Conservation (phyloP, 108 stramenopile species). For the Cyclotella sp. region DNA sequence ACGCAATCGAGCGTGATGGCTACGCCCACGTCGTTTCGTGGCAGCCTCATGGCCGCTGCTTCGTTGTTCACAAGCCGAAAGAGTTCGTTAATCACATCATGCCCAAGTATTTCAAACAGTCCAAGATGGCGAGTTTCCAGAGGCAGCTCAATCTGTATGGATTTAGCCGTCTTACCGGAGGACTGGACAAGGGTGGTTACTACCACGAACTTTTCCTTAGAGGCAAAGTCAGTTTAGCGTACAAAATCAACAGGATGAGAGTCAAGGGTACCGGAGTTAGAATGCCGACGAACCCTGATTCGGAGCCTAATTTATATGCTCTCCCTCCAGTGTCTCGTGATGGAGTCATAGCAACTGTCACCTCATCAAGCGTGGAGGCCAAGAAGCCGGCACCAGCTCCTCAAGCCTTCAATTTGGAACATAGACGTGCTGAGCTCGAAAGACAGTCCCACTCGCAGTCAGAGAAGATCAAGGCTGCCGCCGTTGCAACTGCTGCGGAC, state of each 20-base stretch:
- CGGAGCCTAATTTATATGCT: conserved; percentile 82
- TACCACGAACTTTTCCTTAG: conserved; percentile 85
- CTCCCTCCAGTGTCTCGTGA: conserved; percentile 61
- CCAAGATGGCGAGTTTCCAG: conserved; percentile 90
- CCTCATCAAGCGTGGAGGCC: neutral
- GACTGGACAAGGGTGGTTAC: conserved; percentile 71
- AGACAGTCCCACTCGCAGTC: conserved; percentile 6
- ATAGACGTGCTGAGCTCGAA: conserved; percentile 7
- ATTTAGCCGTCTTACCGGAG: conserved; percentile 79
- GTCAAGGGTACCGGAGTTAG: conserved; percentile 86
- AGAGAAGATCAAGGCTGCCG: conserved; percentile 20
- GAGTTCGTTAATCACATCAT: conserved; percentile 81
- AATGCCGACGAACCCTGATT: conserved; percentile 75
- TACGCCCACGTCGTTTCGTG: conserved; percentile 77
- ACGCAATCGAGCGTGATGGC: conserved; percentile 59
- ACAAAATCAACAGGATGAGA: conserved; percentile 74
- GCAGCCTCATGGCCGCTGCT: conserved; percentile 89
- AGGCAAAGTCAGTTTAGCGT: conserved; percentile 66
- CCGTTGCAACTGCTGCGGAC: neutral
- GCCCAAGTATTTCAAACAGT: conserved; percentile 89
- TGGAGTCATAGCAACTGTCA: conserved; percentile 4
- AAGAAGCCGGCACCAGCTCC: conserved; percentile 10
- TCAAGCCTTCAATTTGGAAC: conserved; percentile 8
- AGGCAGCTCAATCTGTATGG: conserved; percentile 94
- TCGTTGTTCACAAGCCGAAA: conserved; percentile 87